Conservation (phyloP, 2,329 filamentous ascomycete genomes). For the Penicillium sp. region DNA sequence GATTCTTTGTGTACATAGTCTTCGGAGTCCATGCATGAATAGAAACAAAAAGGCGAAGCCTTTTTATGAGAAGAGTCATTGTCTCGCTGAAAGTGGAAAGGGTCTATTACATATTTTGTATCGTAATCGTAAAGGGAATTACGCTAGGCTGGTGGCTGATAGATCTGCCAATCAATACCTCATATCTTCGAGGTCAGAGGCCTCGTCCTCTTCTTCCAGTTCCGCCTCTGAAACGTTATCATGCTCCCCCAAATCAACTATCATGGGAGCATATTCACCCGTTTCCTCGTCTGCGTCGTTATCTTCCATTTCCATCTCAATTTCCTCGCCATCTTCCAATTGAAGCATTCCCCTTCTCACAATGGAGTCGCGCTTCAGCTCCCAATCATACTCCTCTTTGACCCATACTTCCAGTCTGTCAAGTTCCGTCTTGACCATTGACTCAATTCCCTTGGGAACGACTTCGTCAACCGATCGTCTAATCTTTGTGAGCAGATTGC, state of each 20-base stretch:
- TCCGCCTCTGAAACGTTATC: not conserved
- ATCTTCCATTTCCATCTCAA: slow-evolving; percentile 65
- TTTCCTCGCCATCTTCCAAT: slow-evolving; percentile 67
- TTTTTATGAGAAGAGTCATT: not conserved
- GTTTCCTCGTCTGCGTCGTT: slow-evolving; percentile 69
- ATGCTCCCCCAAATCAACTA: slow-evolving; percentile 58
- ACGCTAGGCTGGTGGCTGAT: not conserved
- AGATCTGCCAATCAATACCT: slow-evolving; percentile 13
- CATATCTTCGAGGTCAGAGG: slow-evolving; percentile 18
- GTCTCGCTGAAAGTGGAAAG: not conserved
- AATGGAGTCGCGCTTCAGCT: slow-evolving; percentile 58
- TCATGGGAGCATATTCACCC: slow-evolving; percentile 67
- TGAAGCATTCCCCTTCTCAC: slow-evolving; percentile 64
- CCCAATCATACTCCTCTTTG: slow-evolving; percentile 63
- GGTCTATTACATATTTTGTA: not conserved
- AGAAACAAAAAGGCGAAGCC: not conserved
- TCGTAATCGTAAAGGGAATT: not conserved
- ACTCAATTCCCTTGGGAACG: slow-evolving; percentile 39
- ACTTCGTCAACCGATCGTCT: slow-evolving; percentile 58
- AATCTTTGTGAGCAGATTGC: slow-evolving; percentile 60
- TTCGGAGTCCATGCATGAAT: slow-evolving; percentile 12
- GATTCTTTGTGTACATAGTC: slow-evolving; percentile 11
- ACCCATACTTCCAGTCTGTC: slow-evolving; percentile 62
- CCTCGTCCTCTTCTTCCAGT: slow-evolving; percentile 6
- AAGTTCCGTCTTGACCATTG: slow-evolving; percentile 58